phyloP scores from a whole-genome alignment of 305 asterid genomes.

The Rubia balearica region DNA sequence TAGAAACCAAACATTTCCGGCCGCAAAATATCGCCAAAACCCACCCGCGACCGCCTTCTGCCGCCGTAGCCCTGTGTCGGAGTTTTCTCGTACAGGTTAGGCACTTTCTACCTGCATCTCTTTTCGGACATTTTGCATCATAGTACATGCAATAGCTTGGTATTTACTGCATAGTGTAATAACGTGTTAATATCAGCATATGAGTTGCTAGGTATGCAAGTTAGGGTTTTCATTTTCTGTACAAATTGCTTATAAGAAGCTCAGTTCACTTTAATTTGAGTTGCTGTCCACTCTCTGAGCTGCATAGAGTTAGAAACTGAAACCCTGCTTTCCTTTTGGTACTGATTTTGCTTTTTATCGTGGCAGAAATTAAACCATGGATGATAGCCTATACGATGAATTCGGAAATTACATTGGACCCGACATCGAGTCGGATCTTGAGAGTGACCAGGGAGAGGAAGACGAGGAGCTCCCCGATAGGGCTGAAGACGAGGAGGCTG shows the following conservation, averaged over 20 bases:
- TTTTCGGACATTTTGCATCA: not conserved
- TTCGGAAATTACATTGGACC: conserved; percentile 99
- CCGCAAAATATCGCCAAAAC: conserved; percentile 8
- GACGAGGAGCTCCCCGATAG: conserved; percentile 75
- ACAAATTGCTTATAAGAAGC: not conserved
- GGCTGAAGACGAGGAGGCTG: conserved; percentile 50
- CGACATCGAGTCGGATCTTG: conserved; percentile 89
- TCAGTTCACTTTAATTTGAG: not conserved
- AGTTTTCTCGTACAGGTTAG: not conserved
- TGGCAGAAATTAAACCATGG: conserved; percentile 47
- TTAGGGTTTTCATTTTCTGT: not conserved
- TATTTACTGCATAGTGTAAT: not conserved
- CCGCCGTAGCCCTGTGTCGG: not conserved
- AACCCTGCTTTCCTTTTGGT: not conserved
- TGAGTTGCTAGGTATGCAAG: not conserved
- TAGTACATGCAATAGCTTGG: not conserved
- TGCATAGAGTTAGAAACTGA: not conserved
- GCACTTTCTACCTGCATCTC: not conserved
- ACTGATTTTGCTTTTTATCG: not conserved
- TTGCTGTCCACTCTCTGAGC: not conserved
- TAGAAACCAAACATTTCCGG: not conserved
- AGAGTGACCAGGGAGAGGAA: conserved; percentile 82
- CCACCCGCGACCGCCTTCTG: conserved; percentile 1
- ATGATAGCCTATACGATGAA: conserved; percentile 88
- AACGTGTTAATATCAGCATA: not conserved